These are phyloP conservation scores for Neurospora intermedia DNA, from an alignment of 495 filamentous ascomycete species.

Conservation along the genomic window DNA sequence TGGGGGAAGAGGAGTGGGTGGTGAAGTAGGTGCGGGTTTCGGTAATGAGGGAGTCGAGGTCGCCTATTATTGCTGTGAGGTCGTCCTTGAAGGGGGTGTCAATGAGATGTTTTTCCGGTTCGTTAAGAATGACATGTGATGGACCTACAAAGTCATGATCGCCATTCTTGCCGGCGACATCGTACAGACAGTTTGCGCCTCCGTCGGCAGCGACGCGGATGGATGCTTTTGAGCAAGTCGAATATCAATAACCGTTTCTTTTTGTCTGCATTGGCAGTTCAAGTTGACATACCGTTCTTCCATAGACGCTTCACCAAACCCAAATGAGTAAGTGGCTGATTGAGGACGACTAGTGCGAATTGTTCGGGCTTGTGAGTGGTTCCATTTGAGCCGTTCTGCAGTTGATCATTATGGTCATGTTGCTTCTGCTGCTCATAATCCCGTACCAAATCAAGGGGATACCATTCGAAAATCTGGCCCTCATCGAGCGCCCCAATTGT, in stretches of 20 bases:
- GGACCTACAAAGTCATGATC: slow-evolving; percentile 13
- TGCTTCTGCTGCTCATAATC: neutral
- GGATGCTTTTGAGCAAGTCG: slow-evolving; percentile 29
- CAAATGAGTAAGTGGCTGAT: slow-evolving; percentile 55
- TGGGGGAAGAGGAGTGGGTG: slow-evolving; percentile 29
- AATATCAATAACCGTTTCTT: neutral
- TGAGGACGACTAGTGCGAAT: slow-evolving; percentile 57
- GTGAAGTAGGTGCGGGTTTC: slow-evolving; percentile 51
- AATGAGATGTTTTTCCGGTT: neutral
- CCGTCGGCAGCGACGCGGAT: slow-evolving; percentile 76
- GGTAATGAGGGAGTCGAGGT: slow-evolving; percentile 70
- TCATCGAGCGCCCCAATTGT: neutral
- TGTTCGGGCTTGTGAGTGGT: slow-evolving; percentile 4
- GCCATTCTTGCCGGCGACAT: slow-evolving; percentile 28
- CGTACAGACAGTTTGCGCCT: slow-evolving; percentile 72
- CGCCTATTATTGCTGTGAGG: slow-evolving; percentile 68
- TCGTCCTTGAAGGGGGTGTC: slow-evolving; percentile 32
- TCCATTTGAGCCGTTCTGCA: neutral
- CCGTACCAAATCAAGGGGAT: slow-evolving; percentile 19
- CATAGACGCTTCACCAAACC: slow-evolving; percentile 39
- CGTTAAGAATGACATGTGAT: neutral
- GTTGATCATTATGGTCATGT: neutral
- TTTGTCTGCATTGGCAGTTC: neutral
- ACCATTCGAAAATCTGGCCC: slow-evolving; percentile 11
- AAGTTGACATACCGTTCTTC: slow-evolving; percentile 41